Evolutionary conservation across 306 rosid genomes (phyloP).

Genomic region (Vigna reflexopilosa): DNA sequence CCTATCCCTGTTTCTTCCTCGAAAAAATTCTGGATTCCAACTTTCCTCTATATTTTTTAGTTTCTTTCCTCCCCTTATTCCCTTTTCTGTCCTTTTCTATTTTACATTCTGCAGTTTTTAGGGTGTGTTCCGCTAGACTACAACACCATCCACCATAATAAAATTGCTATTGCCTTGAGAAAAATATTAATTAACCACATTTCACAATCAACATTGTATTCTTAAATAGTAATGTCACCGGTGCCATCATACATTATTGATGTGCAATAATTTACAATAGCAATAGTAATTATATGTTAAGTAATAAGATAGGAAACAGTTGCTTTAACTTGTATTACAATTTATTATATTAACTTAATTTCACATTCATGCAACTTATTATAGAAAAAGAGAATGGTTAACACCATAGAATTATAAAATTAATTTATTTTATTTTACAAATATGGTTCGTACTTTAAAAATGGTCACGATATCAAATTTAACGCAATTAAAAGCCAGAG

Average conservation of each 20-base stretch:
- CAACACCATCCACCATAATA: background rate
- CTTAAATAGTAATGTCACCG: background rate
- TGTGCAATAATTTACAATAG: too few relatives aligned
- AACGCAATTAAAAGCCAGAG: background rate
- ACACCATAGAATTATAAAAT: background rate
- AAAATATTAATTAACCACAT: constrained; percentile 1
- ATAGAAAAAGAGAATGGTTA: too few relatives aligned
- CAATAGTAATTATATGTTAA: too few relatives aligned
- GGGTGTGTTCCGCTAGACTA: background rate
- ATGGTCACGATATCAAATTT: background rate
- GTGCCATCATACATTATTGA: too few relatives aligned
- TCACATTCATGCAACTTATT: too few relatives aligned
- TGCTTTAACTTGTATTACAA: too few relatives aligned
- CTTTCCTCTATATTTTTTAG: background rate
- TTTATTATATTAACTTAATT: too few relatives aligned
- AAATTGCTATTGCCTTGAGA: background rate
- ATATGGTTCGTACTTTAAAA: background rate
- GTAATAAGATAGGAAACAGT: too few relatives aligned
- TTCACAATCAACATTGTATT: constrained; percentile 5
- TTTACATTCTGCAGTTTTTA: background rate
- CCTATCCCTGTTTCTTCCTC: background rate
- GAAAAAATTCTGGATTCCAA: background rate
- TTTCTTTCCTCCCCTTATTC: background rate
- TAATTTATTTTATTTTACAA: constrained; percentile 12
- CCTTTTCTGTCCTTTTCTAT: background rate